Base-by-base conservation (phyloP, 108 stramenopile species). In the Cyclotella sp. region DNA sequence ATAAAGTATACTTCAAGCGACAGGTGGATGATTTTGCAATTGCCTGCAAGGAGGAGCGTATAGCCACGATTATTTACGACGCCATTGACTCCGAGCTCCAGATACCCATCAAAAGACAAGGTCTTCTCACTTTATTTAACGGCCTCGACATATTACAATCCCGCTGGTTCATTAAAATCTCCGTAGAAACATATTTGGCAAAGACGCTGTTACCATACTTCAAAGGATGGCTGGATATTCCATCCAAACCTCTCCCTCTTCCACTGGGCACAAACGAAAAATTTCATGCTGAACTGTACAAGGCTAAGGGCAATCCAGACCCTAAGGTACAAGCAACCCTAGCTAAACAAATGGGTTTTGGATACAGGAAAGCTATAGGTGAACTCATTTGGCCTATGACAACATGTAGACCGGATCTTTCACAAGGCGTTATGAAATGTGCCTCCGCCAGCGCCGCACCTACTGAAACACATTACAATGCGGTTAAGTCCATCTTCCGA, bases 341-440 rank as follows among this genome's bases (percentile, higher is more conserved):
- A 28, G 59, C 26, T 8, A 34, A 29, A 18, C 9, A 9, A 60
- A 9, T 9, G 9, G 29, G 30, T 29, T 29, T 60, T 28, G 29
- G 19, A 13, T 60, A 15, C 30, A 8, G 59, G 7, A 11, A 28
- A 9, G 59, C 9, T 9, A 10, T 60, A 29, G 59, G 59, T 5
- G 27, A 60, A 30, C 28, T 60, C 27, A 60, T 34, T 34, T 60
- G 59, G 29, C 59, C 59, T 8, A 34, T 34, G 59, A 34, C 27
- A 30, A 60, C 30, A 11, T 34, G 30, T 29, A 9, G 27, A 9
- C 59, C 27, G 28, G 59, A 29, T 13, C 22, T 60, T 9, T 29
- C 27, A 26, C 29, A 29, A 19, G 26, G 27, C 9, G 27, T 60
- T 9, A 28, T 34, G 27, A 29, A 60, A 60, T 8, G 24, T 60